Evolutionary conservation across 2,329 filamentous ascomycete species (phyloP).

Genomic region (Phoma sp.): DNA sequence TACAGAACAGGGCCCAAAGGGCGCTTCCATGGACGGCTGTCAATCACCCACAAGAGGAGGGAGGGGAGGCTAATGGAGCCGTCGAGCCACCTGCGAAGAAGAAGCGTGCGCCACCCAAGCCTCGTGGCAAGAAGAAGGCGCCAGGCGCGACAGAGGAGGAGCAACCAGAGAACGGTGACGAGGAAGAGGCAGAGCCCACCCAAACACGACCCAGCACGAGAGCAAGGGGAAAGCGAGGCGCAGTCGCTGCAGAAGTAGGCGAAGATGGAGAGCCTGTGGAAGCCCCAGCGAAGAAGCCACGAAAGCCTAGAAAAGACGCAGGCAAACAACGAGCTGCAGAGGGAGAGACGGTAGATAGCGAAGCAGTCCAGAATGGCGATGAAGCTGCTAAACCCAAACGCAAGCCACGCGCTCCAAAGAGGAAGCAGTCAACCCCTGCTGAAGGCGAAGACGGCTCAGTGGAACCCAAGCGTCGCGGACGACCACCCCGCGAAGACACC

Average conservation of each 20-base stretch:
- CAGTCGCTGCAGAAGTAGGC: conserved; percentile 11
- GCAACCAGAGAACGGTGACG: conserved; percentile 14
- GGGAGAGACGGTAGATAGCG: conserved; percentile 18
- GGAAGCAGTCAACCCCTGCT: conserved; percentile 22
- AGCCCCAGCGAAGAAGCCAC: conserved; percentile 33
- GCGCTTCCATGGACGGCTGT: conserved; percentile 40
- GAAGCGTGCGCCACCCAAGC: conserved; percentile 22
- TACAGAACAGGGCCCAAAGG: conserved; percentile 15
- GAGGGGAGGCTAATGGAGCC: conserved; percentile 15
- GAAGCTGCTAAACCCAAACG: conserved; percentile 18
- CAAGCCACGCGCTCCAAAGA: conserved; percentile 29
- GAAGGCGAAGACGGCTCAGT: conserved; percentile 20
- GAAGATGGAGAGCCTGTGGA: conserved; percentile 23
- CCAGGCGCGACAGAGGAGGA: conserved; percentile 3
- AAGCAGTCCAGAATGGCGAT: conserved; percentile 18
- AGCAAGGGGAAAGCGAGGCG: conserved; percentile 28
- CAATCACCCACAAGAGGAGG: conserved; percentile 30
- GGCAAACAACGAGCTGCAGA: conserved; percentile 17
- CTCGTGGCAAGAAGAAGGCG: conserved; percentile 17
- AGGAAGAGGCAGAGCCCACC: conserved; percentile 21
- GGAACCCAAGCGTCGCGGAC: conserved; percentile 34
- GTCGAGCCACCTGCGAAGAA: conserved; percentile 19
- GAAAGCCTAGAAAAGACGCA: conserved; percentile 40
- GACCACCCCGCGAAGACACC: conserved; percentile 39
- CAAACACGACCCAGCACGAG: conserved; percentile 23